Base-by-base conservation (phyloP, 148 eudicot species). In the Cornus kousa region DNA sequence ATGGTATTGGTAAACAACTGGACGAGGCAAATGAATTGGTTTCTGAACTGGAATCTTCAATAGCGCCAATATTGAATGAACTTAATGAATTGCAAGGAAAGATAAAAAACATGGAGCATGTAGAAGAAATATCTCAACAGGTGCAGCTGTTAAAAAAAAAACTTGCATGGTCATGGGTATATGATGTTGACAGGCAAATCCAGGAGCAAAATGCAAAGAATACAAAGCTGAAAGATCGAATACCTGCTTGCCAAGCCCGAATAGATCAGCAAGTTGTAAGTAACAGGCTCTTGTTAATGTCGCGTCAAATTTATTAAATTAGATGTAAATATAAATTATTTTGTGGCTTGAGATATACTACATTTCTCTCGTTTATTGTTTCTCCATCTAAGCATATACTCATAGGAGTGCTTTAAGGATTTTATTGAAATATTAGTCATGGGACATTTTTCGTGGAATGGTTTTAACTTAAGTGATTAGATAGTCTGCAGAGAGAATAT, bases 121-220 rank as follows among this genome's bases (percentile, higher is more conserved):
- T 97, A 5, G 99, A 97, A 80, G 94, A 91, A 87, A 87, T 94
- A 40, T 82, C 97, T 66, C 95, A 83, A 74, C 86, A 81, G 68
- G 87, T 85, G 17, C 92, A 89, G 82, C 77, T 86, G 74, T 83
- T 92, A 82, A 92, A 80, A 84, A 87, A 87, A 87, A 91, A 91
- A 84, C 92, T 91, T 84, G 99, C 97, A 77, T 97, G 99, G 99
- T 86, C 98, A 22, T 85, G 87, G 90, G 99, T 97, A 16, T 92
- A 97, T 86, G 86, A 89, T 46, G 87, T 85, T 76, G 95, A 91
- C 74, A 88, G 71, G 82, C 87, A 90, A 79, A 67, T 93, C 73
- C 72, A 86, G 62, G 85, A 85, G 83, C 87, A 88, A 78, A 83
- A 13, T 48, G 76, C 79, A 81, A 53, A 67, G 75, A 84, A 92